Evolutionary conservation across 768 basidiomycete species (phyloP).

Genomic region (Trametes meyenii): DNA sequence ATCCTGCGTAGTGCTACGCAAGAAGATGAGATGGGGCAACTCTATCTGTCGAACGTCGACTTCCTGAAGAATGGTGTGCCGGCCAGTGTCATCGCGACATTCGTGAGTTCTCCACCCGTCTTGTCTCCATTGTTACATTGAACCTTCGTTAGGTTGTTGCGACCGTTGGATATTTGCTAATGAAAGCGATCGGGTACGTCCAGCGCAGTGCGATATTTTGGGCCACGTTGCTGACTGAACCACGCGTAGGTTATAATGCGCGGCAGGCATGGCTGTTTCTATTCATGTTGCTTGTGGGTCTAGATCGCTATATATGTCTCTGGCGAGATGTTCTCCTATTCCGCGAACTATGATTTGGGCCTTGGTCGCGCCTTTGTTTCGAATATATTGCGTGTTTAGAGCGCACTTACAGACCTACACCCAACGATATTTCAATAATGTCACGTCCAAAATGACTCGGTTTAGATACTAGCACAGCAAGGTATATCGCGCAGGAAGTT

Average conservation of each 20-base stretch:
- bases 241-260: not conserved
- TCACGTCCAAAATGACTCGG: not conserved
- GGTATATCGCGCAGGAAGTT: not conserved
- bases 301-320: not conserved
- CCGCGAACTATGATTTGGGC: not conserved
- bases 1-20: constrained; percentile 69
- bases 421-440: not conserved
- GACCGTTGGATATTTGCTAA: constrained; percentile 82
- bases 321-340: not conserved
- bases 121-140: constrained; percentile 8
- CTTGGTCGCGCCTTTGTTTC: not conserved
- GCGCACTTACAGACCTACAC: not conserved
- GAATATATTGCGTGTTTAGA: constrained; percentile 2
- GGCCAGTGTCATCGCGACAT: constrained; percentile 86
- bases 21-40: constrained; percentile 90
- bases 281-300: not conserved
- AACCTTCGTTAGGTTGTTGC: constrained; percentile 63
- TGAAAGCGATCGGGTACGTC: constrained; percentile 71
- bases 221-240: not conserved
- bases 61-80: constrained; percentile 95
- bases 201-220: not conserved
- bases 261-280: not conserved
- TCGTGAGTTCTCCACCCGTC: constrained; percentile 49
- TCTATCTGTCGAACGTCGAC: constrained; percentile 83
- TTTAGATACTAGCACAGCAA: not conserved